Evolutionary conservation across 2,329 filamentous ascomycete species (phyloP).

Genomic region (Scytalidium sp.): DNA sequence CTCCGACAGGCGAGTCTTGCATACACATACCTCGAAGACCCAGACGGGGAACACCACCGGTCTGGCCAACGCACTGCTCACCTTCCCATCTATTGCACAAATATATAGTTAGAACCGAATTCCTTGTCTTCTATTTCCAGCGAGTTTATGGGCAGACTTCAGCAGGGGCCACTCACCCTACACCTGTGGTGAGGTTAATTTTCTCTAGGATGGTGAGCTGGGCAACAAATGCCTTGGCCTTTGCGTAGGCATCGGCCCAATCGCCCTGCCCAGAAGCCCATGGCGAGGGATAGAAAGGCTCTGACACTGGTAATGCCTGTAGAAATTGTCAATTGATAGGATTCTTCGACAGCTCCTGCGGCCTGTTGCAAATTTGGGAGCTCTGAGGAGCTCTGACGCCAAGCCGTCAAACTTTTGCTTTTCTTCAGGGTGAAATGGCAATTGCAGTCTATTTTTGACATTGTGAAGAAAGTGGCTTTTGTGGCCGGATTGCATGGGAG

Average conservation of each 20-base stretch:
- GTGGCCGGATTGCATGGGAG: background rate
- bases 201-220: constrained; percentile 79
- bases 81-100: constrained; percentile 12
- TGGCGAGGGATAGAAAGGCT: constrained; percentile 26
- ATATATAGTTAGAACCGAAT: constrained; percentile 1
- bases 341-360: too few relatives aligned
- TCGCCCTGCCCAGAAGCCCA: constrained; percentile 23
- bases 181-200: constrained; percentile 91
- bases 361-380: too few relatives aligned
- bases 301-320: background rate
- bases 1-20: constrained; percentile 28
- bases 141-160: background rate
- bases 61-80: constrained; percentile 28
- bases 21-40: constrained; percentile 28
- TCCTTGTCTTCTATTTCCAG: background rate
- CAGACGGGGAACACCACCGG: constrained; percentile 24
- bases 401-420: too few relatives aligned
- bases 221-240: constrained; percentile 65
- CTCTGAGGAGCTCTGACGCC: too few relatives aligned
- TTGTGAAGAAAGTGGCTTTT: too few relatives aligned
- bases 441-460: background rate
- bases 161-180: constrained; percentile 30
- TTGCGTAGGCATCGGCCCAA: constrained; percentile 71
- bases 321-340: constrained; percentile 12
- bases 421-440: background rate